phyloP scores from a whole-genome alignment of 176 grass and related monocot species.

The Aechmea fasciata region DNA sequence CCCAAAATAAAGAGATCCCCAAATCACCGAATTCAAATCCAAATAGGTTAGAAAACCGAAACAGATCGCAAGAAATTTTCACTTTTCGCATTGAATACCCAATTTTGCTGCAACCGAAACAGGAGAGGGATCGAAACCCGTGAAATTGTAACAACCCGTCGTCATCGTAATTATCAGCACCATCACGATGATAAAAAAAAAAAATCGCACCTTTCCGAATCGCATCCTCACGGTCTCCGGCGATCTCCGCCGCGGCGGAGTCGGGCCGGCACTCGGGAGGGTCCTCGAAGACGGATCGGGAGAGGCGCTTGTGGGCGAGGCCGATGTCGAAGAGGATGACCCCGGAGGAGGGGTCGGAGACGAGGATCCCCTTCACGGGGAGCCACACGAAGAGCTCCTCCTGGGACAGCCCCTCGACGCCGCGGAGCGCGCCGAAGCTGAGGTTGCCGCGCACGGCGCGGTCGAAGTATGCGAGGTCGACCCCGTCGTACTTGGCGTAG shows the following conservation, averaged over 20 bases:
- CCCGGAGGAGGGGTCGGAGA: slow-evolving; percentile 41
- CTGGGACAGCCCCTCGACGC: slow-evolving; percentile 61
- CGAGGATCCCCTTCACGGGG: slow-evolving; percentile 84
- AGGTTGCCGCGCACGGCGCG: slow-evolving; percentile 70
- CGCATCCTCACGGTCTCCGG: background rate
- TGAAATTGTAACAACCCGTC: too few species aligned
- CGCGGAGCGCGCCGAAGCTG: slow-evolving; percentile 52
- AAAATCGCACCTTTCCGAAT: background rate
- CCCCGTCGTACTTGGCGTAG: slow-evolving; percentile 65
- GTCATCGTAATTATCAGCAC: background rate
- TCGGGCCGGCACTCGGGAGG: slow-evolving; percentile 62
- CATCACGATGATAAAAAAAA: background rate
- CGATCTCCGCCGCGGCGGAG: background rate
- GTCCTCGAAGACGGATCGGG: slow-evolving; percentile 77
- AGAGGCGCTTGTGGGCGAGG: slow-evolving; percentile 67
- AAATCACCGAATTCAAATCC: too few species aligned
- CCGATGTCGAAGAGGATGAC: slow-evolving; percentile 89
- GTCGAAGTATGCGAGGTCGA: slow-evolving; percentile 57
- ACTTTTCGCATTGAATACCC: too few species aligned
- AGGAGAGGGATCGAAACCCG: too few species aligned
- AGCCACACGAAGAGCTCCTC: slow-evolving; percentile 97
- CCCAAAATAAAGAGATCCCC: too few species aligned
- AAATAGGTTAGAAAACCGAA: too few species aligned
- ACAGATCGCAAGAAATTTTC: too few species aligned
- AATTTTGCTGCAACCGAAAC: too few species aligned